Evolutionary conservation across 139 green algal genomes (phyloP).

Genomic region (Pseudopediastrum boryanum): DNA sequence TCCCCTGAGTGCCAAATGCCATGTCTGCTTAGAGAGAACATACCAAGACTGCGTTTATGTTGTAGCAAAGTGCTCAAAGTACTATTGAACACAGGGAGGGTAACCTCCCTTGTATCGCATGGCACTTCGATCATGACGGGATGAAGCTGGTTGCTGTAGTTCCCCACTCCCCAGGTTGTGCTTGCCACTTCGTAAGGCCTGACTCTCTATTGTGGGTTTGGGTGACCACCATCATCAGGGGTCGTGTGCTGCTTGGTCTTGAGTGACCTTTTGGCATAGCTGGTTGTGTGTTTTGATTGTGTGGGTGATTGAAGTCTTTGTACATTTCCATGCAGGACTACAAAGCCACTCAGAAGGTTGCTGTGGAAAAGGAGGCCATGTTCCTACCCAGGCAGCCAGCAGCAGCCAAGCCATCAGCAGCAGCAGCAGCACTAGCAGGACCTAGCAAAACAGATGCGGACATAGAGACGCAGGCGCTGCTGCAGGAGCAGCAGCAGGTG

Average conservation of each 20-base stretch:
- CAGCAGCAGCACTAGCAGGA: slow-evolving; percentile 29
- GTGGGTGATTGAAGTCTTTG: background rate
- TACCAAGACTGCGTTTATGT: too few relatives aligned
- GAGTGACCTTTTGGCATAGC: background rate
- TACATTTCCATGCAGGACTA: slow-evolving; percentile 58
- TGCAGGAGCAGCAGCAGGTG: slow-evolving; percentile 44
- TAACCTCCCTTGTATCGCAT: too few relatives aligned
- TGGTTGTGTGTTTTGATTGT: background rate
- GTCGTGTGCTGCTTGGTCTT: background rate
- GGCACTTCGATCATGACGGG: too few relatives aligned
- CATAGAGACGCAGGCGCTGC: slow-evolving; percentile 52
- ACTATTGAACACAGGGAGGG: too few relatives aligned
- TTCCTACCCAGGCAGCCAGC: slow-evolving; percentile 55
- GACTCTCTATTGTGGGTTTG: too few relatives aligned
- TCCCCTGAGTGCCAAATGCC: too few relatives aligned
- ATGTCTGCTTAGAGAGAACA: too few relatives aligned
- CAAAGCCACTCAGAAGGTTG: slow-evolving; percentile 62
- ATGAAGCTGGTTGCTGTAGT: too few relatives aligned
- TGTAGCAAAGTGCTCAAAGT: too few relatives aligned
- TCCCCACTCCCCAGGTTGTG: too few relatives aligned
- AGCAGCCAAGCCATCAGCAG: background rate
- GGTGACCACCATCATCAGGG: too few relatives aligned
- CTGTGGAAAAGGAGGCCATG: slow-evolving; percentile 67
- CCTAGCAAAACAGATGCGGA: slow-evolving; percentile 34
- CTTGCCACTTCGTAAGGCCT: too few relatives aligned